Percentiles rank a stretch among this genome's conserved stretches.
Conservation (phyloP, 805 yeast species). For the Blastobotrys peoriensis region DNA sequence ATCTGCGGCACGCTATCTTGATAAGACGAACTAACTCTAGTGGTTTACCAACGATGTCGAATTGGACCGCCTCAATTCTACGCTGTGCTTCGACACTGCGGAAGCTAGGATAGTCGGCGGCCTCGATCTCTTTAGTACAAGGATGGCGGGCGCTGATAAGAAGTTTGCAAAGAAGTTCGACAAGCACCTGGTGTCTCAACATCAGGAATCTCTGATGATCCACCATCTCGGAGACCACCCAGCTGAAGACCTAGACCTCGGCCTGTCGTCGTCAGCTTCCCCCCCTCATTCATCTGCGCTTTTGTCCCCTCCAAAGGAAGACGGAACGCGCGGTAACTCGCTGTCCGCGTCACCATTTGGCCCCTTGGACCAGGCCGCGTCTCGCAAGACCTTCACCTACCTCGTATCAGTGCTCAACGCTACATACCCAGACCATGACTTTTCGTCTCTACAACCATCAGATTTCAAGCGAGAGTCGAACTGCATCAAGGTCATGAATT, state of each 20-base stretch:
- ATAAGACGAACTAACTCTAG: too few relatives aligned
- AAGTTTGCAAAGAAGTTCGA: slow-evolving; percentile 85
- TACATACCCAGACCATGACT: slow-evolving; percentile 94
- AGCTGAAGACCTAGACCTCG: not conserved
- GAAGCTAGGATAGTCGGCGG: slow-evolving; percentile 80
- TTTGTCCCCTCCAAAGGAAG: slow-evolving; percentile 24
- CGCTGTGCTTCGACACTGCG: slow-evolving; percentile 68
- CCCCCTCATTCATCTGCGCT: slow-evolving; percentile 23
- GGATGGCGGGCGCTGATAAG: slow-evolving; percentile 84
- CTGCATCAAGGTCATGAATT: slow-evolving; percentile 42
- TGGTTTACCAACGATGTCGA: slow-evolving; percentile 34
- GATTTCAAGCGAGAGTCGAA: slow-evolving; percentile 51
- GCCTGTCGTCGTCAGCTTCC: slow-evolving; percentile 13
- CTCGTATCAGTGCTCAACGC: slow-evolving; percentile 85
- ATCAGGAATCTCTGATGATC: slow-evolving; percentile 14
- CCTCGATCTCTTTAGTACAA: slow-evolving; percentile 90
- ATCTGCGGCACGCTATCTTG: too few relatives aligned
- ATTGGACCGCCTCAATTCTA: slow-evolving; percentile 84
- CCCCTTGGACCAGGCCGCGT: slow-evolving; percentile 76
- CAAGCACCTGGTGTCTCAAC: slow-evolving; percentile 57
- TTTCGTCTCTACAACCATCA: slow-evolving; percentile 75
- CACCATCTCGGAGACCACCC: slow-evolving; percentile 13
- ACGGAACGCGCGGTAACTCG: slow-evolving; percentile 4
- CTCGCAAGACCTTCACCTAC: slow-evolving; percentile 85
- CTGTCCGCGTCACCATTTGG: slow-evolving; percentile 67